A percentile compares a stretch with the other conserved stretches of the same genome.
Evolutionary conservation across 2,329 filamentous ascomycete genomes (phyloP).

Genomic region (Fusarium acutatum): DNA sequence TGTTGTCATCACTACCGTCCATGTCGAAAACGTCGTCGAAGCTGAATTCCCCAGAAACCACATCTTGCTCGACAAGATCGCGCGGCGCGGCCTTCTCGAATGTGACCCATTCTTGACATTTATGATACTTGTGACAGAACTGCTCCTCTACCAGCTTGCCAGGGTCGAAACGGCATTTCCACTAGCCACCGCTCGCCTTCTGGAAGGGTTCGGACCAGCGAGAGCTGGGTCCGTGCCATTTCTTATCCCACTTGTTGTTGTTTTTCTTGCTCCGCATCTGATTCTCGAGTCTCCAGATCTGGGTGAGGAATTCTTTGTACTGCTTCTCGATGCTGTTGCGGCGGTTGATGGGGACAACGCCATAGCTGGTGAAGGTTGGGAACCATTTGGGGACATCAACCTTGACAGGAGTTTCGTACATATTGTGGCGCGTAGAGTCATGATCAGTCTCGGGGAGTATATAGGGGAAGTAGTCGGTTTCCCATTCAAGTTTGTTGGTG

Average conservation of each 20-base stretch:
- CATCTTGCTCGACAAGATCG: neutral
- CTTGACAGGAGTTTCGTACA: neutral
- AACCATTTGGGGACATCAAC: constrained; percentile 33
- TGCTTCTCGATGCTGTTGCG: neutral
- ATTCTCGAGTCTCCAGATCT: constrained; percentile 25
- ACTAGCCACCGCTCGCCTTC: constrained; percentile 38
- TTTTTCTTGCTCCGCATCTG: neutral
- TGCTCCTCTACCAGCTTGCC: constrained; percentile 26
- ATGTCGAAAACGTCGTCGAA: constrained; percentile 17
- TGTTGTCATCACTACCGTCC: neutral
- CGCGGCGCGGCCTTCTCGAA: neutral
- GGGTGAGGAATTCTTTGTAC: constrained; percentile 30
- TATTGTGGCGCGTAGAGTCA: neutral
- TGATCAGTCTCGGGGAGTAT: neutral
- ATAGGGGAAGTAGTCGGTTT: neutral
- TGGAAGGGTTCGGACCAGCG: constrained; percentile 29
- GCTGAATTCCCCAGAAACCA: neutral
- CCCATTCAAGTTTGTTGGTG: neutral
- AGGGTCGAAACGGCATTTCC: constrained; percentile 38
- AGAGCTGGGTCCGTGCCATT: constrained; percentile 30
- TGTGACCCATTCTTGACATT: neutral
- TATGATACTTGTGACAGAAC: constrained; percentile 26
- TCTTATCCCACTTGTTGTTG: constrained; percentile 26
- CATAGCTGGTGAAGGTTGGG: constrained; percentile 9
- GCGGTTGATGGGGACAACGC: constrained; percentile 19